phyloP scores from a whole-genome alignment of 495 filamentous ascomycete species.

The Bombardia bombarda region DNA sequence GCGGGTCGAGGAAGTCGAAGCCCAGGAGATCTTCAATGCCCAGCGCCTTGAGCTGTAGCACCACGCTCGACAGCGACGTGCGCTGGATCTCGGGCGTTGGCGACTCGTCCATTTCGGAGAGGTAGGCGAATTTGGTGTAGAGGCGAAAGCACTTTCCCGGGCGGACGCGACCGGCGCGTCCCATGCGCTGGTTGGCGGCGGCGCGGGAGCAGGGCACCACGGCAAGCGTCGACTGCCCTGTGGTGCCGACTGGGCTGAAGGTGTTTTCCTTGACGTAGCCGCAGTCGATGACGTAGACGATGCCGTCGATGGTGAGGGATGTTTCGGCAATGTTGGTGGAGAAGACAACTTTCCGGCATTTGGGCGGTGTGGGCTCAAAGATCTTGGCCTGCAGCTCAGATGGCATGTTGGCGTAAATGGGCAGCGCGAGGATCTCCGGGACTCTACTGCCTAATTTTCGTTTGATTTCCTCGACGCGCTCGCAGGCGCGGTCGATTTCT shows the following conservation, averaged over 20 bases:
- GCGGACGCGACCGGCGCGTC: constrained; percentile 84
- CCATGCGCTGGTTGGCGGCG: constrained; percentile 85
- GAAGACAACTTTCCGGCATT: constrained; percentile 76
- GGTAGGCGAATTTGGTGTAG: constrained; percentile 91
- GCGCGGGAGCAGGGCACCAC: constrained; percentile 92
- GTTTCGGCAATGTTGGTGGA: constrained; percentile 92
- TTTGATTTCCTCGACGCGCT: constrained; percentile 71
- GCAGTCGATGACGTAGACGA: constrained; percentile 86
- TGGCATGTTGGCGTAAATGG: constrained; percentile 84
- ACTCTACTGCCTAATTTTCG: constrained; percentile 74
- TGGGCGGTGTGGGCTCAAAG: constrained; percentile 78
- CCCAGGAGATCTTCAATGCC: constrained; percentile 91
- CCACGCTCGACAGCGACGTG: constrained; percentile 75
- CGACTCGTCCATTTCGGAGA: constrained; percentile 88
- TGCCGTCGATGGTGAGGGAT: constrained; percentile 80
- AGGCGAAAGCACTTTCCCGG: constrained; percentile 93
- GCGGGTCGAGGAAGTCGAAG: constrained; percentile 96
- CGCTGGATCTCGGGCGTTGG: constrained; percentile 94
- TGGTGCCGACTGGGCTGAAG: constrained; percentile 68
- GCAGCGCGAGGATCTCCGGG: constrained; percentile 78
- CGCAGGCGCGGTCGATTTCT: constrained; percentile 80
- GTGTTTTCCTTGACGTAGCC: constrained; percentile 95
- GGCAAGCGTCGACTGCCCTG: constrained; percentile 85
- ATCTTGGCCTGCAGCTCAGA: constrained; percentile 82
- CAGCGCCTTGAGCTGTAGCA: constrained; percentile 79